Evolutionary conservation across 1,139 yeast species (phyloP).

Genomic region (Kodamaea alishanica): DNA sequence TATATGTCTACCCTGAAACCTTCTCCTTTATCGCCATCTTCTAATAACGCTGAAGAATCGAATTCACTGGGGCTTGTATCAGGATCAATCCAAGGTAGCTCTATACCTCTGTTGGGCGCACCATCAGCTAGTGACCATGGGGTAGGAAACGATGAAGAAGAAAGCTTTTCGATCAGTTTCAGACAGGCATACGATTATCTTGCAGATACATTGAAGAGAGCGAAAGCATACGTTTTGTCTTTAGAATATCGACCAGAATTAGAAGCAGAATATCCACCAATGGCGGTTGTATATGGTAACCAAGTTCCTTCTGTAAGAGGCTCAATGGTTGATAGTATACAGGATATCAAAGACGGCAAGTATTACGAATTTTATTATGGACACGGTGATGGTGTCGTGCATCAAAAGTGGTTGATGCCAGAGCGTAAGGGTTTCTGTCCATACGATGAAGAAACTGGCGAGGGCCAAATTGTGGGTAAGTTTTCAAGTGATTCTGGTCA

Average conservation of each 20-base stretch:
- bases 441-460: constrained; percentile 30
- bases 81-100: no score
- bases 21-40: no score
- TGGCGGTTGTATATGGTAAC: constrained; percentile 77
- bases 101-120: not conserved
- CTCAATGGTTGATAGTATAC: constrained; percentile 56
- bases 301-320: constrained; percentile 83
- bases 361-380: constrained; percentile 79
- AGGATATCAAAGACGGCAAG: constrained; percentile 66
- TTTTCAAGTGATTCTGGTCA: constrained; percentile 69
- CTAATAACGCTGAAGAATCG: no score
- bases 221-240: constrained; percentile 57
- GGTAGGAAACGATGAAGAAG: constrained; percentile 8
- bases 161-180: constrained; percentile 34
- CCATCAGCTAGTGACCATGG: not conserved
- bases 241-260: constrained; percentile 50
- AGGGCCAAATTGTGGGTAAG: constrained; percentile 60
- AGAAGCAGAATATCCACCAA: constrained; percentile 64
- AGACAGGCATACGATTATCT: constrained; percentile 66
- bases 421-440: constrained; percentile 59
- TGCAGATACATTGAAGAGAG: constrained; percentile 53
- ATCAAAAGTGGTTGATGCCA: constrained; percentile 80
- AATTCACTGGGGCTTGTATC: no score
- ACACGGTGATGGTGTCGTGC: constrained; percentile 91
- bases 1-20: no score